Base-by-base conservation (phyloP, 2,329 filamentous ascomycete genomes). In the Talaromyces sp. region DNA sequence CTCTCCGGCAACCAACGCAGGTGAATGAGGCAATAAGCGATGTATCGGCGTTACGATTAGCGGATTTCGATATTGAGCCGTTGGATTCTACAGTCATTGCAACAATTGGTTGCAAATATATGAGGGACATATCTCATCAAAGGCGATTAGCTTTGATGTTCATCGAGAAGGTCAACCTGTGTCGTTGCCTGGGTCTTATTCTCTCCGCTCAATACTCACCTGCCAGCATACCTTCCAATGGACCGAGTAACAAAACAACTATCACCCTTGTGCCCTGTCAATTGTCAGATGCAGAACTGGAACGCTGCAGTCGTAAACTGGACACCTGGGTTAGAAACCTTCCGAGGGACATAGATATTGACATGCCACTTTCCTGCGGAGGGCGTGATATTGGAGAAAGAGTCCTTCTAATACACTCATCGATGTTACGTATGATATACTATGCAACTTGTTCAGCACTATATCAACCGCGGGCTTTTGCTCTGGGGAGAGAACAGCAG, bases 1-100 rank as follows among this genome's bases (percentile, higher is more conserved):
- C 92, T 58, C 93, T 97, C 90, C 87, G 92, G 54, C 87, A 93
- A 47, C 92, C 92, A 1, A 93, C 91, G 2, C 85, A 92, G 67
- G 93, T 97, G 78, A 95, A 96, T 81, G 89, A 92, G 68, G 91
- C 93, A 70, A 92, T 96, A 73, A 95, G 91, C 74, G 91, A 95
- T 72, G 91, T 96, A 22, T 91, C 92, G 1, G 92, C 96, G 90
- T 82, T 96, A 51, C 86, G 84, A 38, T 81, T 92, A 70, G 83
- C 86, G 63, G 93, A 97, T 72, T 97, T 96, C 72, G 91, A 96
- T 70, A 86, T 90, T 68, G 83, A 85, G 61, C 75, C 84, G 0
- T 83, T 92, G 13, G 81, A 89, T 4, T 86, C 89, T 17, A 84
- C 85, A 29, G 87, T 90, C 65, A 83, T 84, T 6, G 83, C 89